Percentiles rank a stretch among this genome's conserved stretches.
phyloP scores from a whole-genome alignment of 805 yeast genomes.

The Spathaspora passalidarum region DNA sequence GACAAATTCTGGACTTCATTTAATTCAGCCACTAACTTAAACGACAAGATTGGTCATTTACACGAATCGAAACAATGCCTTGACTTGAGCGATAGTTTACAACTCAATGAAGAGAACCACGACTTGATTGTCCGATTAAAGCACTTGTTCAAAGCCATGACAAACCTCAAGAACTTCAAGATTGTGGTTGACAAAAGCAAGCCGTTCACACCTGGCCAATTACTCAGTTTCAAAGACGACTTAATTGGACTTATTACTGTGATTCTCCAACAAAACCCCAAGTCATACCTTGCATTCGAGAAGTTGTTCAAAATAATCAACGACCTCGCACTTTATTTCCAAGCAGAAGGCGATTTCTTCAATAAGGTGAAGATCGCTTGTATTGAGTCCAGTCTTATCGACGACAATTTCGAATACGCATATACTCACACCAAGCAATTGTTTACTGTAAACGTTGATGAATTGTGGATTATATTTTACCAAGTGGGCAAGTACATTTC shows the following conservation, averaged over 20 bases:
- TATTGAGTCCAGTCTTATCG: conserved; percentile 64
- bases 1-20: conserved; percentile 35
- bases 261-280: conserved; percentile 53
- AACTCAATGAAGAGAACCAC: conserved; percentile 3
- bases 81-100: conserved; percentile 19
- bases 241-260: conserved; percentile 35
- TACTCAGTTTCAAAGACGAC: conserved; percentile 18
- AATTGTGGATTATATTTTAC: conserved; percentile 68
- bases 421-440: conserved; percentile 39
- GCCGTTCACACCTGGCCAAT: conserved; percentile 38
- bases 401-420: conserved; percentile 61
- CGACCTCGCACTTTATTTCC: conserved; percentile 40
- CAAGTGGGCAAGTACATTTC: conserved; percentile 61
- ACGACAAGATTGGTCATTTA: conserved; percentile 31
- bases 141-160: conserved; percentile 36
- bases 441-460: conserved; percentile 26
- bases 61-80: conserved; percentile 24
- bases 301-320: conserved; percentile 39
- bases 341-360: conserved; percentile 19
- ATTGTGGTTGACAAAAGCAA: conserved; percentile 26
- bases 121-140: conserved; percentile 18
- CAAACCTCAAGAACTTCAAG: conserved; percentile 33
- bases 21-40: conserved; percentile 26
- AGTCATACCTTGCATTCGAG: conserved; percentile 45
- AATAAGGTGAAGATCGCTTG: conserved; percentile 45